Evolutionary conservation across 768 basidiomycete species (phyloP), one percentile per base, ranked within the genome.

Genomic region (Lentinula detonsa): DNA sequence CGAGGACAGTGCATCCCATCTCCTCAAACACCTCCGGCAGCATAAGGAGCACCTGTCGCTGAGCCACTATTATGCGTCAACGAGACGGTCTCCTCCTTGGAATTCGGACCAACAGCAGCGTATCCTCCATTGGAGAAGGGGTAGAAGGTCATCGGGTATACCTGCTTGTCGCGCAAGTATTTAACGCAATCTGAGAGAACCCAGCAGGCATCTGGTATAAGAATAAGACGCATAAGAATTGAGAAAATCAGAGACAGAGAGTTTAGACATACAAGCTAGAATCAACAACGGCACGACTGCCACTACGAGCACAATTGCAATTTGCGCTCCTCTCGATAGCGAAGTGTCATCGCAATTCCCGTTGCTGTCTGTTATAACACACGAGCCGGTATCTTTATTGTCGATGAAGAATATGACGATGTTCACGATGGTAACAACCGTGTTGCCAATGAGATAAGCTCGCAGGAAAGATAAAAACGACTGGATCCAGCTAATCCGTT

Each of bases 201-300:
- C 58, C 58, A 59, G 48, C 58, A 59, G 21, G 28, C 58, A 59
- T 59, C 58, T 59, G 21, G 3, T 18, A 28, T 23, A 58, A 58
- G 37, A 13, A 21, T 4, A 18, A 43, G 28, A 54, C 33, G 39
- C 37, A 39, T 56, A 10, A 31, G 33, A 46, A 15, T 5, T n/a
- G n/a, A n/a, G n/a, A n/a, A n/a, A n/a, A 15, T 37, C 57, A 34
- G 7, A 23, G 33, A 8, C 3, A 16, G 15, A 28, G 21, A 11
- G 15, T 37, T 23, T 8, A 39, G 11, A 59, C 58, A 10, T 35
- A 59, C 58, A 59, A 39, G 58, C 58, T 31, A 16, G 33, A 9
- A 59, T 50, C 21, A 59, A 33, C 48, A 59, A 50, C 23, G 58
- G 58, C 3, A 59, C 21, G 35, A 59, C 11, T 9, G 45, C 35